Percentiles rank a stretch among this genome's conserved stretches.
Conservation (phyloP, 2,329 filamentous ascomycete genomes). For the Seiridium cupressi region DNA sequence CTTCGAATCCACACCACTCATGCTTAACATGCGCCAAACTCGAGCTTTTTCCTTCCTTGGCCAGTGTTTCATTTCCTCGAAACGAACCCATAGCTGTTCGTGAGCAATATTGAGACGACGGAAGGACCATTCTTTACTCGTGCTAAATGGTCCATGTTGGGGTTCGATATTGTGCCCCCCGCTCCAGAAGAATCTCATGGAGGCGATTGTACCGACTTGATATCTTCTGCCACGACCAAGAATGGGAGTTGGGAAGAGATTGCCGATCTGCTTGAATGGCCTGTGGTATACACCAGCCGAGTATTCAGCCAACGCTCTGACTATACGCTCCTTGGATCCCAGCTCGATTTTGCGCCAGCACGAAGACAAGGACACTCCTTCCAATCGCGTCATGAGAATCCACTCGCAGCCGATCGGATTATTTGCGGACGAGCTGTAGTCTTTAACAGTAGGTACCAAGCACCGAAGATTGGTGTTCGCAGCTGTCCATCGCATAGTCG, state of each 20-base stretch:
- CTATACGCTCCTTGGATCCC: slow-evolving; percentile 23
- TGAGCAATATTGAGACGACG: slow-evolving; percentile 18
- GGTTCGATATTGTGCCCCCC: slow-evolving; percentile 15
- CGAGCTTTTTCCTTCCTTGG: not conserved
- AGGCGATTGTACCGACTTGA: slow-evolving; percentile 21
- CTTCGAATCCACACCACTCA: not conserved
- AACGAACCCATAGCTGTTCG: slow-evolving; percentile 15
- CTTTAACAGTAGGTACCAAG: slow-evolving; percentile 21
- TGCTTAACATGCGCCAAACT: slow-evolving; percentile 9
- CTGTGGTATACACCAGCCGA: slow-evolving; percentile 14
- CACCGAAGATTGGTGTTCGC: slow-evolving; percentile 17
- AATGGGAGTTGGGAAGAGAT: slow-evolving; percentile 18
- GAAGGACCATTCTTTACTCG: slow-evolving; percentile 10
- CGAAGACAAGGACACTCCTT: slow-evolving; percentile 22
- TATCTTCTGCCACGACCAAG: not conserved
- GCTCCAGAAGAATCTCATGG: slow-evolving; percentile 27
- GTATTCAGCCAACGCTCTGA: slow-evolving; percentile 25
- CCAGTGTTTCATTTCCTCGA: not conserved
- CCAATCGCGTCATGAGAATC: slow-evolving; percentile 25
- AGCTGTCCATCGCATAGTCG: slow-evolving; percentile 22
- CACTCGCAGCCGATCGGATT: slow-evolving; percentile 28
- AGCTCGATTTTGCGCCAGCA: slow-evolving; percentile 20
- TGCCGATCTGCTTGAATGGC: slow-evolving; percentile 25
- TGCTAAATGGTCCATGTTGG: slow-evolving; percentile 16
- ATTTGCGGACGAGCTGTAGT: slow-evolving; percentile 17